These are phyloP conservation scores for Blastosporella zonata DNA, from an alignment of 1,284 basidiomycete species.

Conservation along the genomic window DNA sequence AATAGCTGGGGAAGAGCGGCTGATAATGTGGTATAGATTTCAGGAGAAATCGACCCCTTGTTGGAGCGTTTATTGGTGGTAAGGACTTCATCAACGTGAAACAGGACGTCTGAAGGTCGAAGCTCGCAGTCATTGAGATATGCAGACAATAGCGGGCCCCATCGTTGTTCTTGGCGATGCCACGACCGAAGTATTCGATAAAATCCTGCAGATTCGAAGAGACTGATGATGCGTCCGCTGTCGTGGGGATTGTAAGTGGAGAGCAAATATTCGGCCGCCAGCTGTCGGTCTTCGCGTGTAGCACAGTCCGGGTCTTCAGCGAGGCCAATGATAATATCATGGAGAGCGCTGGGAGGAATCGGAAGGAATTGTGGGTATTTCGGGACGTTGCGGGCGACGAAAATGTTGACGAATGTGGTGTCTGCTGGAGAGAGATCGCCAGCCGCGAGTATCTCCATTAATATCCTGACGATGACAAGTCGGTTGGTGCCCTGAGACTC, in stretches of 20 bases:
- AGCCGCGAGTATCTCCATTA: conserved; percentile 76
- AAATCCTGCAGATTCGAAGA: conserved; percentile 86
- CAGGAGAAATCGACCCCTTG: conserved; percentile 46
- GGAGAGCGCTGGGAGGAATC: conserved; percentile 65
- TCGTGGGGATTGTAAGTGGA: conserved; percentile 88
- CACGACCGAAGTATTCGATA: conserved; percentile 85
- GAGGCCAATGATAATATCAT: conserved; percentile 77
- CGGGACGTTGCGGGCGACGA: conserved; percentile 93
- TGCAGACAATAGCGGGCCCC: conserved; percentile 72
- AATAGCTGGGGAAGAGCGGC: conserved; percentile 66
- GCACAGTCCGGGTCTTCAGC: conserved; percentile 68
- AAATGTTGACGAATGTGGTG: conserved; percentile 87
- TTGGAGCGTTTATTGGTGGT: conserved; percentile 39
- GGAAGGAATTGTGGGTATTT: conserved; percentile 93
- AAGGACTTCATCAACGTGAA: conserved; percentile 64
- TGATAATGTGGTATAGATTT: conserved; percentile 51
- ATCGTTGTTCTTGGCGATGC: conserved; percentile 74
- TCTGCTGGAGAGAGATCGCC: conserved; percentile 58
- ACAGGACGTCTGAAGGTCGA: conserved; percentile 60
- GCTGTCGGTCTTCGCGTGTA: conserved; percentile 90
- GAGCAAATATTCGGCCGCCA: conserved; percentile 93
- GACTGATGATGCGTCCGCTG: conserved; percentile 58
- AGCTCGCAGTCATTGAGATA: conserved; percentile 77
- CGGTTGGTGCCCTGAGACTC: conserved; percentile 67
- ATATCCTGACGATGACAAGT: conserved; percentile 80